These are phyloP conservation scores for Mycena maculata DNA, from an alignment of 768 basidiomycete species.

Conservation along the genomic window DNA sequence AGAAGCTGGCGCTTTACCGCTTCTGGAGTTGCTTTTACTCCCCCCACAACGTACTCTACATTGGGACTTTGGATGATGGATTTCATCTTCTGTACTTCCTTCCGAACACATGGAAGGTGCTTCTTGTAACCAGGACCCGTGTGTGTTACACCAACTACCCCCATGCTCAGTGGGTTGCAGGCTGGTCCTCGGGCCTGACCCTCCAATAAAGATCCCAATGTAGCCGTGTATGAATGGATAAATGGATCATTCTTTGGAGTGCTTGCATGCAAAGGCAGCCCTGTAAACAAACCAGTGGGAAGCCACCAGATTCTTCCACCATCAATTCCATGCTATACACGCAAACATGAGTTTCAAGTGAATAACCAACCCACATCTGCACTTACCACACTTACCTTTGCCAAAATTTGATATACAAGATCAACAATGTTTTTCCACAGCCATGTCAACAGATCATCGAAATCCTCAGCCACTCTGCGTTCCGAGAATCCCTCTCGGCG, in stretches of 20 bases:
- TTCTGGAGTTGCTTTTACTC: too few species aligned
- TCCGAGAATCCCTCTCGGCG: not conserved
- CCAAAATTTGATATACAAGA: not conserved
- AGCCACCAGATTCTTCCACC: not conserved
- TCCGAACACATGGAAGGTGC: not conserved
- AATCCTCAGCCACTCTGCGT: not conserved
- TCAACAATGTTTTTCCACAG: not conserved
- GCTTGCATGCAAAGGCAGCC: slow-evolving; percentile 1
- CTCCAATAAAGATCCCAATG: too few species aligned
- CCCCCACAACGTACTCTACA: not conserved
- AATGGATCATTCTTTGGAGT: not conserved
- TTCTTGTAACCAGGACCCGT: not conserved
- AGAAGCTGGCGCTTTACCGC: too few species aligned
- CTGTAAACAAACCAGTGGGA: not conserved
- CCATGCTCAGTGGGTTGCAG: not conserved
- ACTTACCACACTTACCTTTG: not conserved
- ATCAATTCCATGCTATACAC: not conserved
- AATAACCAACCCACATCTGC: not conserved
- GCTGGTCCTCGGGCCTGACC: not conserved
- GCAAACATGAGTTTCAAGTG: not conserved
- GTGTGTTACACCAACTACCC: slow-evolving; percentile 1
- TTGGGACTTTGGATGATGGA: not conserved
- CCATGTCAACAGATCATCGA: not conserved
- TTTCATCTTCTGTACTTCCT: not conserved
- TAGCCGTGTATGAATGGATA: not conserved